Percentiles rank a stretch among this genome's conserved stretches.
These are phyloP conservation scores for Suillus placidus DNA, from an alignment of 768 basidiomycete genomes.

Conservation along the genomic window DNA sequence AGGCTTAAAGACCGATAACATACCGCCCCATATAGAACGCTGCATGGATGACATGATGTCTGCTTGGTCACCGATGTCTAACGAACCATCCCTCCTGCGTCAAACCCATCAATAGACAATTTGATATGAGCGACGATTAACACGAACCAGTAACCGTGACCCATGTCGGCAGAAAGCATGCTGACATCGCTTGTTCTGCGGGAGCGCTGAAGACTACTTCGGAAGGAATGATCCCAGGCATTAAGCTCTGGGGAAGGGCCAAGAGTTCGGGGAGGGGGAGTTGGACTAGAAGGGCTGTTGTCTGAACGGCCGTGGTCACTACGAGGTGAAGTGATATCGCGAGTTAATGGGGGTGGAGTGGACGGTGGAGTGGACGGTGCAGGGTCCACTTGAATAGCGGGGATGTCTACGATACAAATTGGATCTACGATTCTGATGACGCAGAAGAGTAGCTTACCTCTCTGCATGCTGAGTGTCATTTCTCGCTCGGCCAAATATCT, in stretches of 20 bases:
- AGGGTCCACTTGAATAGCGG: constrained; percentile 69
- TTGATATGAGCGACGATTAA: constrained; percentile 6
- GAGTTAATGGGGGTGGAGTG: constrained; percentile 46
- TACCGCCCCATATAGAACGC: constrained; percentile 74
- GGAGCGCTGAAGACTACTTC: constrained; percentile 54
- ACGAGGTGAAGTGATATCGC: constrained; percentile 55
- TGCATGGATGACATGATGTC: constrained; percentile 61
- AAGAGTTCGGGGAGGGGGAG: constrained; percentile 15
- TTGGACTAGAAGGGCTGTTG: constrained; percentile 11
- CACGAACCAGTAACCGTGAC: constrained; percentile 51
- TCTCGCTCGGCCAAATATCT: constrained; percentile 61
- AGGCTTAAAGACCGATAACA: constrained; percentile 23
- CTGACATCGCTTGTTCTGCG: constrained; percentile 62
- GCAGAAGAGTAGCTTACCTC: constrained; percentile 38
- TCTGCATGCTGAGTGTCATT: constrained; percentile 42
- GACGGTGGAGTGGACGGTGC: constrained; percentile 57
- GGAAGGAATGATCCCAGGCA: constrained; percentile 42
- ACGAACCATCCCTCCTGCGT: constrained; percentile 18
- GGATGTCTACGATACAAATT: constrained; percentile 51
- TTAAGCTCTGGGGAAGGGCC: constrained; percentile 21
- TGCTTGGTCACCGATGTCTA: constrained; percentile 18
- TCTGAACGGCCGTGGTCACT: constrained; percentile 11
- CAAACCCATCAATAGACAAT: neutral
- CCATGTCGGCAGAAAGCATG: constrained; percentile 56
- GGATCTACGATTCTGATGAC: constrained; percentile 8